phyloP scores from a whole-genome alignment of 2,329 filamentous ascomycete genomes.

The Corinectria fuckeliana region DNA sequence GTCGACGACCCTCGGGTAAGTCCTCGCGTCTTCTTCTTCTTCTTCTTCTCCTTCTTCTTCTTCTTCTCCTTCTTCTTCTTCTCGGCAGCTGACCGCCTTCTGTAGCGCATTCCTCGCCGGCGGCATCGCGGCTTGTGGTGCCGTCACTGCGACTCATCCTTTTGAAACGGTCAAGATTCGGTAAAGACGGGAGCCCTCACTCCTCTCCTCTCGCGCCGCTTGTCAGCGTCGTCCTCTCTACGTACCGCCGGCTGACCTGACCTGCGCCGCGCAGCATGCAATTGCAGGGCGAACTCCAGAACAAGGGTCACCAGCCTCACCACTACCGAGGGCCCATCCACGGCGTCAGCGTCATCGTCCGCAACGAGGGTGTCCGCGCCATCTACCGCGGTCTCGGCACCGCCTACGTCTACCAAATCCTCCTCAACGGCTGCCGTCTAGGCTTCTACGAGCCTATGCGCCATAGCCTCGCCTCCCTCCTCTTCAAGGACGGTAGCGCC shows the following conservation, averaged over 20 bases:
- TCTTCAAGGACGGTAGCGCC: constrained; percentile 74
- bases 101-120: constrained; percentile 88
- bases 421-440: constrained; percentile 94
- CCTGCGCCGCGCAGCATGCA: constrained; percentile 70
- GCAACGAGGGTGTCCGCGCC: constrained; percentile 86
- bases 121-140: constrained; percentile 95
- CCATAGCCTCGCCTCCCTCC: constrained; percentile 67
- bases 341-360: constrained; percentile 86
- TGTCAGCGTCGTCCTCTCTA: neutral
- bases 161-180: constrained; percentile 99
- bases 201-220: neutral
- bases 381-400: constrained; percentile 89
- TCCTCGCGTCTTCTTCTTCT: neutral
- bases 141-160: constrained; percentile 95
- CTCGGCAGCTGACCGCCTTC: constrained; percentile 13
- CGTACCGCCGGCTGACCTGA: constrained; percentile 7
- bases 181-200: constrained; percentile 55
- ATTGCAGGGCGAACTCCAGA: constrained; percentile 92
- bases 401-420: constrained; percentile 95
- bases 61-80: neutral
- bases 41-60: constrained; percentile 6
- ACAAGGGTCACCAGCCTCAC: constrained; percentile 82
- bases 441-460: constrained; percentile 98
- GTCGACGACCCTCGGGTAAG: constrained; percentile 47
- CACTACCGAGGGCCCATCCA: constrained; percentile 93